Evolutionary conservation across 306 rosid species (phyloP).

Genomic region (Myrica gale): DNA sequence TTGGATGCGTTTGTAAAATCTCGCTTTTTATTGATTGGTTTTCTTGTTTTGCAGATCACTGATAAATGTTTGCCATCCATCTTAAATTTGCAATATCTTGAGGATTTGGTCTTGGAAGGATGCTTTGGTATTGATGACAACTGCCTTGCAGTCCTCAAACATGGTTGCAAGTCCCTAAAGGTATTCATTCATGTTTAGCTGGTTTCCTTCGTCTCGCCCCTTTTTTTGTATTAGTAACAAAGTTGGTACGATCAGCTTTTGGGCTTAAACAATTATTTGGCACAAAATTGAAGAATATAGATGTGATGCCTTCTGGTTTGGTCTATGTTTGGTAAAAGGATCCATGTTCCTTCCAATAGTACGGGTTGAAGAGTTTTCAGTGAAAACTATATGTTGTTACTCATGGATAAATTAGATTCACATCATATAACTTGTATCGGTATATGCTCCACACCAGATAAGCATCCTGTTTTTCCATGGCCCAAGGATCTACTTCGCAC

Average conservation of each 20-base stretch:
- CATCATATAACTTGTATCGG: not conserved
- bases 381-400: not conserved
- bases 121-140: constrained; percentile 79
- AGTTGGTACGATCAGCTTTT: not conserved
- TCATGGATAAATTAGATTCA: not conserved
- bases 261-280: not conserved
- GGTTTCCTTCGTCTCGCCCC: constrained; percentile 7
- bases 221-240: not conserved
- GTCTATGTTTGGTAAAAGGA: not conserved
- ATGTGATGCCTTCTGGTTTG: not conserved
- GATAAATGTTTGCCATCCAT: constrained; percentile 78
- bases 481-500: not conserved
- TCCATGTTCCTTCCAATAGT: not conserved
- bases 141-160: constrained; percentile 54
- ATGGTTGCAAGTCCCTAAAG: constrained; percentile 77
- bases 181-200: constrained; percentile 43
- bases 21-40: constrained; percentile 18
- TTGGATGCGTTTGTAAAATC: constrained; percentile 8
- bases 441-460: not conserved
- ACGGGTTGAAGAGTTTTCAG: not conserved
- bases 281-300: not conserved
- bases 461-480: not conserved
- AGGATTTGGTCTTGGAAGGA: constrained; percentile 87
- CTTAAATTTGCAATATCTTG: constrained; percentile 66
- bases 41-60: constrained; percentile 57